Base-by-base conservation (phyloP, 1,139 yeast species). In the Blastobotrys indianensis region DNA sequence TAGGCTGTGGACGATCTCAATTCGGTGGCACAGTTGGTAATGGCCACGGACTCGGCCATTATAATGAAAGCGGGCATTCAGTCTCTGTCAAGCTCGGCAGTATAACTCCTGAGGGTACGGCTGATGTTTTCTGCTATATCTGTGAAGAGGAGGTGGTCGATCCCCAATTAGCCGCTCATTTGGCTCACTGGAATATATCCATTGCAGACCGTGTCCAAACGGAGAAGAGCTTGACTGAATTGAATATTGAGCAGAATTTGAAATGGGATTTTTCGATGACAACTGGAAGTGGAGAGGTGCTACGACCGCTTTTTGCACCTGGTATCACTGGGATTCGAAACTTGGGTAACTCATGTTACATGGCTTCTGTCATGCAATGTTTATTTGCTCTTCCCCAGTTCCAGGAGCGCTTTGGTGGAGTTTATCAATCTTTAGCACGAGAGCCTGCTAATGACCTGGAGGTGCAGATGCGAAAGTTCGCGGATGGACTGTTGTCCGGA, bases 1-100 rank as follows among this genome's bases (percentile, higher is more conserved):
- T 88, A 9, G 97, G 97, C 2, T 92, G 99, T 68, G 97, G 97
- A 16, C 74, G 99, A 54, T 81, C 81, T 32, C 98, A 92, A 64
- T 86, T 85, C 59, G 98, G 97, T 30, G 82, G 87, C n/a, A 78
- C 87, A 29, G 80, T 85, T 23, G 99, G 99, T 3, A 80, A 90
- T 59, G 82, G 95, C 0, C 98, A 92, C 64, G 97, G 95, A 0
- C 68, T 92, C 54, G 64, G 65, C 1, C 99, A 94, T 66, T 83
- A 64, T 58, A 67, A 78, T 2, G 62, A 70, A 1, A 57, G 70
- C 0, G 68, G 66, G 0, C 98, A 94, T 62, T 78, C 86, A 1
- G 79, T 90, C 9, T 96, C 97, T 0, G 84, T 90, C 8, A 92
- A 92, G 60, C 69, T 92, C 45, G 98, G 98, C 0, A 86, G 96